Conservation (phyloP, 2,329 filamentous ascomycete genomes). For the Fusarium subtropicale region DNA sequence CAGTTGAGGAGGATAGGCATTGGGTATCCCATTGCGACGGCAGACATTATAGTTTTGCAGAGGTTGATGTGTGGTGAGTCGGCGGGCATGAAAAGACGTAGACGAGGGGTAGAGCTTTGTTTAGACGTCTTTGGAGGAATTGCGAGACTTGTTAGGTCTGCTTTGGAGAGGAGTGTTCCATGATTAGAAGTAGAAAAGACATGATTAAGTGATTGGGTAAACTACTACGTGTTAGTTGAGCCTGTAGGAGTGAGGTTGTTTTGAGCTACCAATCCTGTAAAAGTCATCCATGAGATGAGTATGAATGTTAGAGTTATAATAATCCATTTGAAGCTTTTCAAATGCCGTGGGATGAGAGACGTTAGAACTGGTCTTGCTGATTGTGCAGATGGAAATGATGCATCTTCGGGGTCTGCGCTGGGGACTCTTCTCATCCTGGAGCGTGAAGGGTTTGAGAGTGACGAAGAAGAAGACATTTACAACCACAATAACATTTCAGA, state of each 20-base stretch:
- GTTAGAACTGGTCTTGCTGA: slow-evolving; percentile 8
- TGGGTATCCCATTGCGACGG: slow-evolving; percentile 54
- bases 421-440: slow-evolving; percentile 34
- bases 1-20: slow-evolving; percentile 54
- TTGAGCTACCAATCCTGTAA: slow-evolving; percentile 1
- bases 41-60: slow-evolving; percentile 55
- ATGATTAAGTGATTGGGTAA: slow-evolving; percentile 1
- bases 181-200: neutral
- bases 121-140: slow-evolving; percentile 2
- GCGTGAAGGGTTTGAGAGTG: slow-evolving; percentile 16
- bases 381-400: slow-evolving; percentile 17
- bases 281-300: slow-evolving; percentile 25
- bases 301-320: neutral
- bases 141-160: slow-evolving; percentile 23
- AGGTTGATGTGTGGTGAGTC: slow-evolving; percentile 53
- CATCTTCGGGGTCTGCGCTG: slow-evolving; percentile 23
- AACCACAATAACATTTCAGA: neutral
- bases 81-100: slow-evolving; percentile 55
- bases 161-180: slow-evolving; percentile 8
- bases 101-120: slow-evolving; percentile 38
- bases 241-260: accelerated
- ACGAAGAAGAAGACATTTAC: slow-evolving; percentile 37
- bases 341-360: neutral
- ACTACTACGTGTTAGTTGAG: slow-evolving; percentile 27
- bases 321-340: slow-evolving; percentile 20